These are phyloP conservation scores for Erucastrum elatum DNA, from an alignment of 345 rosid species.

Conservation along the genomic window DNA sequence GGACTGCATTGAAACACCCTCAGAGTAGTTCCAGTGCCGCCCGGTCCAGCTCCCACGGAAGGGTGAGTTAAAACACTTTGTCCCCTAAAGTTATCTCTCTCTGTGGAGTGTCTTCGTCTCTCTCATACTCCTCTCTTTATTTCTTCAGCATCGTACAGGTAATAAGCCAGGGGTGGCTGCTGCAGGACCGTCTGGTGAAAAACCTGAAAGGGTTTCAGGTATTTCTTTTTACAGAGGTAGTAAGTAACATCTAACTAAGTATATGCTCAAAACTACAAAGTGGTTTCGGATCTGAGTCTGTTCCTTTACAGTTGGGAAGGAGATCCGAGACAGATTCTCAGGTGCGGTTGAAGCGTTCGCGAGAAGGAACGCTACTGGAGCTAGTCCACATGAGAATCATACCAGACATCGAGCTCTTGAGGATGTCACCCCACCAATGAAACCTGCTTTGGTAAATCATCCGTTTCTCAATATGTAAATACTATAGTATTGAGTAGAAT, in stretches of 20 bases:
- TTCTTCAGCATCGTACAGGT: slow-evolving; percentile 49
- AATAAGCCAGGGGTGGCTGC: slow-evolving; percentile 43
- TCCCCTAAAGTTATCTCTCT: too few relatives aligned
- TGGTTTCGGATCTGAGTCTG: background rate
- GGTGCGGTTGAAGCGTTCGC: slow-evolving; percentile 82
- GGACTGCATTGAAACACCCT: slow-evolving; percentile 86
- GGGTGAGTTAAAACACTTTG: slow-evolving; percentile 47
- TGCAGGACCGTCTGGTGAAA: slow-evolving; percentile 60
- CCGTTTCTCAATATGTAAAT: background rate
- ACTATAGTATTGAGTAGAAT: background rate
- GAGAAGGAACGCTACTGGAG: slow-evolving; percentile 53
- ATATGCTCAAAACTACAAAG: background rate
- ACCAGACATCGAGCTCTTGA: slow-evolving; percentile 53
- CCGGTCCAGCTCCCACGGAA: slow-evolving; percentile 65
- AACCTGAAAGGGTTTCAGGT: slow-evolving; percentile 67
- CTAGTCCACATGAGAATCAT: slow-evolving; percentile 52
- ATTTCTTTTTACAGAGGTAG: background rate
- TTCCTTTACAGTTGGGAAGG: slow-evolving; percentile 53
- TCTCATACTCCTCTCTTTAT: background rate
- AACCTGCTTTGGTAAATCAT: slow-evolving; percentile 49
- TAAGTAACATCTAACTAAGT: background rate
- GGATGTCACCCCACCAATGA: slow-evolving; percentile 53
- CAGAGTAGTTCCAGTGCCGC: slow-evolving; percentile 61
- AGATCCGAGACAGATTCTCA: slow-evolving; percentile 65
- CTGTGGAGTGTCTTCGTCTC: background rate